These are phyloP conservation scores for Melaleuca alternifolia DNA, from an alignment of 345 rosid genomes.

Conservation along the genomic window DNA sequence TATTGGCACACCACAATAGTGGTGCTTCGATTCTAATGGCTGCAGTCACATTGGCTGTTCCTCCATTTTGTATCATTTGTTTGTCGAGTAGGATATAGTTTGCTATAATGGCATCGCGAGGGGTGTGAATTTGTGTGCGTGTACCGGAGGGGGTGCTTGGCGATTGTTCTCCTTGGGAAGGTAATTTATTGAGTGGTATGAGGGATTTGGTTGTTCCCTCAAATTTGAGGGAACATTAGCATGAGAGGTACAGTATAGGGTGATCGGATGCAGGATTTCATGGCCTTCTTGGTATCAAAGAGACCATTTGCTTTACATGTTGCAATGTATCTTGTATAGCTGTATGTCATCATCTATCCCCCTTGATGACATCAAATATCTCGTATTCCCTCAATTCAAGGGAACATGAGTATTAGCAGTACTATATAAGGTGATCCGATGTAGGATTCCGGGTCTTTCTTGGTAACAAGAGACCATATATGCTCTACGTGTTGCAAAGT, in stretches of 20 bases:
- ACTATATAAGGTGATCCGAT: no score
- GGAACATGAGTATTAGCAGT: no score
- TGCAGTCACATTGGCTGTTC: fast-evolving
- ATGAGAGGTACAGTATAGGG: not conserved
- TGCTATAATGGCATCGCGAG: not conserved
- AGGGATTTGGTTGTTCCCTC: not conserved
- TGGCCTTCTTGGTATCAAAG: not conserved
- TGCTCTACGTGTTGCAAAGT: no score
- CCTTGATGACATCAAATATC: no score
- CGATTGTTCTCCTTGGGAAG: not conserved
- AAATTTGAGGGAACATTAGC: no score
- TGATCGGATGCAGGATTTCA: not conserved
- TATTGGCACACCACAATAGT: not conserved
- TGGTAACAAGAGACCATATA: no score
- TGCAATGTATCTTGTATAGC: not conserved
- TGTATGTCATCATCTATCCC: not conserved
- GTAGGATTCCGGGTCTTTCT: no score
- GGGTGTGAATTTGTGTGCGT: not conserved
- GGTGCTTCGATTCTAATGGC: not conserved
- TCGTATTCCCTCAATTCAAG: no score
- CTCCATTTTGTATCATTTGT: not conserved
- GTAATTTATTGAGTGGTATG: not conserved
- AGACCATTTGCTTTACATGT: not conserved
- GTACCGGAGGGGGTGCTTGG: not conserved
- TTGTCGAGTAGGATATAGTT: not conserved